phyloP scores from a whole-genome alignment of 1,284 basidiomycete species.

The Apiotrichum laibachii region DNA sequence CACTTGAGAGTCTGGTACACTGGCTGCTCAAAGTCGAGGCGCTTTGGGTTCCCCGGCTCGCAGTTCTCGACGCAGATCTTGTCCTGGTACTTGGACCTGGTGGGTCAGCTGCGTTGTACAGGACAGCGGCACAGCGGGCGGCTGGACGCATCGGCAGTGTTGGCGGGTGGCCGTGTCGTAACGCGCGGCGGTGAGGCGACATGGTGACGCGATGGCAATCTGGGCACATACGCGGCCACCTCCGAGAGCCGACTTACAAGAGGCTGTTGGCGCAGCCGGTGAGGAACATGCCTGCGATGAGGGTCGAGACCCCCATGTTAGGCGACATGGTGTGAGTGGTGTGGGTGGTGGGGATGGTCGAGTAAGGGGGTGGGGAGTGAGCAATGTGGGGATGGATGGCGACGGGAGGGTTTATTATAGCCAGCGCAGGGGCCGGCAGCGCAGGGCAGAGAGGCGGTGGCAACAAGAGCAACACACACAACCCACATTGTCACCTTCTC shows the following conservation, averaged over 20 bases:
- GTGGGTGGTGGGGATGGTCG: neutral
- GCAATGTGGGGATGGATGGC: neutral
- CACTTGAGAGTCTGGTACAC: constrained; percentile 86
- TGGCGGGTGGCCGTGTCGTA: neutral
- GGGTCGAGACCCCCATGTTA: constrained; percentile 19
- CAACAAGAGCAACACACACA: too few relatives aligned
- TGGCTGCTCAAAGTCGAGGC: constrained; percentile 80
- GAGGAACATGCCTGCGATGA: constrained; percentile 56
- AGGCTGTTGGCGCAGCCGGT: constrained; percentile 54
- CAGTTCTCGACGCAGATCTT: constrained; percentile 96
- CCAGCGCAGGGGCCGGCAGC: too few relatives aligned
- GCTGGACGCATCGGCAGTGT: neutral
- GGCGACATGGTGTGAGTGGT: constrained; percentile 9
- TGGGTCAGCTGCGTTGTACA: neutral
- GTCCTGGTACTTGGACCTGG: constrained; percentile 56
- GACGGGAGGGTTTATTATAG: neutral
- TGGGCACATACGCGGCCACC: too few relatives aligned
- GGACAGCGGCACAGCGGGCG: too few relatives aligned
- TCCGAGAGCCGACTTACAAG: constrained; percentile 32
- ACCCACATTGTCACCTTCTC: too few relatives aligned
- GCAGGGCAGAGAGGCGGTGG: too few relatives aligned
- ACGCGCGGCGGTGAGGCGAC: too few relatives aligned
- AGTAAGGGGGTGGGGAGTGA: neutral
- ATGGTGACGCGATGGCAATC: too few relatives aligned
- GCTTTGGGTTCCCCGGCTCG: constrained; percentile 50